These are phyloP conservation scores for Phalaenopsis aphrodite DNA, from an alignment of 106 monocot genomes.

Conservation along the genomic window DNA sequence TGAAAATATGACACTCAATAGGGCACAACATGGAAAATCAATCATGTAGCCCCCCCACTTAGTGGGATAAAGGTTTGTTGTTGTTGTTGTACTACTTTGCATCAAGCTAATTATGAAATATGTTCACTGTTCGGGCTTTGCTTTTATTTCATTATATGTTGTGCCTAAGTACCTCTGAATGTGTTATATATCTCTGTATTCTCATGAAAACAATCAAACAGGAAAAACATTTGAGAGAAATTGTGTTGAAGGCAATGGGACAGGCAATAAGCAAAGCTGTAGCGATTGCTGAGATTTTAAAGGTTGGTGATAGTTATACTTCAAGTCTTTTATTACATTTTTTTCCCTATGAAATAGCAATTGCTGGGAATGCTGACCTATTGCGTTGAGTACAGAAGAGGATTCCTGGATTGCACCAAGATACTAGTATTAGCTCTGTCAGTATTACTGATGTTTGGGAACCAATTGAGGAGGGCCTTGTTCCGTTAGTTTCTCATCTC, in stretches of 20 bases:
- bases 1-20: too few relatives aligned
- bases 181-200: neutral
- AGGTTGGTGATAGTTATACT: neutral
- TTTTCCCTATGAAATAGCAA: neutral
- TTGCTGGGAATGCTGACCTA: neutral
- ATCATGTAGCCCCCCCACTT: too few relatives aligned
- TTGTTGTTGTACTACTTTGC: neutral
- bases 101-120: neutral
- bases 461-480: slow-evolving; percentile 98
- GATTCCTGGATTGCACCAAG: slow-evolving; percentile 83
- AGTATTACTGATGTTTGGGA: slow-evolving; percentile 99
- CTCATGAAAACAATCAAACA: neutral
- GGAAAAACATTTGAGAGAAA: slow-evolving; percentile 11
- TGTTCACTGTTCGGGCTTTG: neutral
- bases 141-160: neutral
- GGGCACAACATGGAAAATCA: too few relatives aligned
- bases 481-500: slow-evolving; percentile 53
- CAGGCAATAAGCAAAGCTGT: slow-evolving; percentile 12
- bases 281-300: slow-evolving; percentile 9
- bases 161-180: neutral
- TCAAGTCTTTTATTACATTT: neutral
- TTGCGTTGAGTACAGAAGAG: slow-evolving; percentile 46
- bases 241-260: slow-evolving; percentile 11
- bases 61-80: too few relatives aligned
- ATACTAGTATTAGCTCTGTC: slow-evolving; percentile 69